A percentile compares a stretch with the other conserved stretches of the same genome.
Evolutionary conservation across 345 rosid genomes (phyloP).

Genomic region (Arabidopsis arenosa): DNA sequence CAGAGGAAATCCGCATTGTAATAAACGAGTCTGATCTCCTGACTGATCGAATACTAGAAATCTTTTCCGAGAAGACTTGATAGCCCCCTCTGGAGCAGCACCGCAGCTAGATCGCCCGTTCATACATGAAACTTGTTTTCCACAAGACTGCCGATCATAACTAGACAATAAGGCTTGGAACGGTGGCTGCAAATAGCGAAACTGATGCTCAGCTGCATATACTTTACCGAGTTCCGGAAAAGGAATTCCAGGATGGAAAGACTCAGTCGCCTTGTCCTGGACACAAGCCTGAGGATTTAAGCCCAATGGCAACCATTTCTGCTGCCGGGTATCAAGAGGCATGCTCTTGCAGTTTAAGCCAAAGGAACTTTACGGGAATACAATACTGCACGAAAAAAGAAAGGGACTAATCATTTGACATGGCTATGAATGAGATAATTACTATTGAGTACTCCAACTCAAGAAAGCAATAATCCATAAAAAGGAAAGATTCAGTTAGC

Average conservation of each 20-base stretch:
- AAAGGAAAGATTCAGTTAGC: slow-evolving; percentile 31
- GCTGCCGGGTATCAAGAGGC: slow-evolving; percentile 50
- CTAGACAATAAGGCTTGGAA: slow-evolving; percentile 46
- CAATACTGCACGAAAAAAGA: slow-evolving; percentile 36
- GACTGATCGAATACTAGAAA: slow-evolving; percentile 72
- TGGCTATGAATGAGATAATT: slow-evolving; percentile 49
- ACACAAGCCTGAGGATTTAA: slow-evolving; percentile 45
- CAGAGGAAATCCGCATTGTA: slow-evolving; percentile 47
- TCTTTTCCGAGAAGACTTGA: slow-evolving; percentile 50
- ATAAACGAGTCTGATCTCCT: slow-evolving; percentile 63
- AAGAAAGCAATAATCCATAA: slow-evolving; percentile 3
- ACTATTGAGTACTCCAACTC: not conserved
- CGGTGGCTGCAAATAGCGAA: slow-evolving; percentile 47
- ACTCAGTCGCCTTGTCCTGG: slow-evolving; percentile 48
- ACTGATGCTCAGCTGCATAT: slow-evolving; percentile 49
- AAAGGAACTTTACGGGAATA: slow-evolving; percentile 44
- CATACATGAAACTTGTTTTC: slow-evolving; percentile 41
- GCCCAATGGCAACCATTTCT: slow-evolving; percentile 54
- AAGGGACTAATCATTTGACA: slow-evolving; percentile 41
- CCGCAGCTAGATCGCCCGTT: slow-evolving; percentile 31
- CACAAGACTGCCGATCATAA: slow-evolving; percentile 39
- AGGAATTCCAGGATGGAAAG: slow-evolving; percentile 45
- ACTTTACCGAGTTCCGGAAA: slow-evolving; percentile 46
- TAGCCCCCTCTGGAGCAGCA: slow-evolving; percentile 37
- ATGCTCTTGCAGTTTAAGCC: slow-evolving; percentile 56